Conservation (phyloP, 106 monocot genomes). For the Xerophyta viscosa region DNA sequence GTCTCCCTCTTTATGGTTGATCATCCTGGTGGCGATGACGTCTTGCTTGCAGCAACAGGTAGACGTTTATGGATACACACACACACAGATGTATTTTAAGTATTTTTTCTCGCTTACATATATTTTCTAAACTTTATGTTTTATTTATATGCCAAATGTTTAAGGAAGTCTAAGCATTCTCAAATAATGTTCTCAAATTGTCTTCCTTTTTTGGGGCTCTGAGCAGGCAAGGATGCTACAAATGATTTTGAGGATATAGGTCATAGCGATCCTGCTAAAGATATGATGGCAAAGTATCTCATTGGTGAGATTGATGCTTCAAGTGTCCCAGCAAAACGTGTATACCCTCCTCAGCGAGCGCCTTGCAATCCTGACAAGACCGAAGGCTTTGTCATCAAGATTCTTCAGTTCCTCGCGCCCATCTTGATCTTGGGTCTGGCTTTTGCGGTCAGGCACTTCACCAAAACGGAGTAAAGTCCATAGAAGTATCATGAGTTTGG, state of each 20-base stretch:
- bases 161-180: not conserved
- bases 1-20: constrained; percentile 44
- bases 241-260: constrained; percentile 60
- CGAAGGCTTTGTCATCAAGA: constrained; percentile 23
- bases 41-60: constrained; percentile 40
- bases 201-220: not conserved
- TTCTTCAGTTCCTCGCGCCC: constrained; percentile 43
- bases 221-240: constrained; percentile 63
- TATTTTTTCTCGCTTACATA: not conserved
- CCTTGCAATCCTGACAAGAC: constrained; percentile 17
- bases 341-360: constrained; percentile 25
- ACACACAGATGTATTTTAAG: too few relatives aligned
- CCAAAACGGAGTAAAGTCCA: constrained; percentile 1
- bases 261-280: constrained; percentile 39
- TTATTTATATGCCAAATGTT: not conserved
- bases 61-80: too few relatives aligned
- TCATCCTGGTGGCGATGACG: constrained; percentile 52
- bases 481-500: too few relatives aligned
- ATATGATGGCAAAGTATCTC: constrained; percentile 42
- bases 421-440: constrained; percentile 36
- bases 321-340: constrained; percentile 21
- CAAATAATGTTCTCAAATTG: not conserved
- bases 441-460: constrained; percentile 25
- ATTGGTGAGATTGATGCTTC: constrained; percentile 41
- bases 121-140: not conserved